These are phyloP conservation scores for Grigorovia humatica DNA, from an alignment of 805 yeast genomes.

Conservation along the genomic window DNA sequence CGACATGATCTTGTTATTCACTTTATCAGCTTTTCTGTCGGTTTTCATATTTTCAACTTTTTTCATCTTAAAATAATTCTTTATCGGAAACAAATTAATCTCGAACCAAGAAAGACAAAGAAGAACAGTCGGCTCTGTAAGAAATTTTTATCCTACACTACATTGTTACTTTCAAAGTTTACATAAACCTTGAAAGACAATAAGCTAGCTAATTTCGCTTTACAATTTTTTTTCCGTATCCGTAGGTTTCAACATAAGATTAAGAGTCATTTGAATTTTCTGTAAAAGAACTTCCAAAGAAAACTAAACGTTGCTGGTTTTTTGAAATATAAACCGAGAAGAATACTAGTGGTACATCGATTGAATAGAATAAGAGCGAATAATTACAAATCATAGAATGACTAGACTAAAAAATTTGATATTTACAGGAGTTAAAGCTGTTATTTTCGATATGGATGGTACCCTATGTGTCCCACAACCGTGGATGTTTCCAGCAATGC, in stretches of 20 bases:
- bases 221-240: too few species aligned
- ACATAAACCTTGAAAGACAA: too few species aligned
- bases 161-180: too few species aligned
- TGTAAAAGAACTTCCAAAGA: too few species aligned
- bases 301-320: too few species aligned
- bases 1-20: not conserved
- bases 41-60: not conserved
- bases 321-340: not conserved
- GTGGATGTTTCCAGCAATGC: constrained; percentile 50
- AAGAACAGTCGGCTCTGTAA: too few species aligned
- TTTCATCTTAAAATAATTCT: not conserved
- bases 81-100: not conserved
- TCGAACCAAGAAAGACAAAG: not conserved
- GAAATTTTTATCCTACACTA: too few species aligned
- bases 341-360: not conserved
- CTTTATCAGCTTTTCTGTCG: not conserved
- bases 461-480: constrained; percentile 59
- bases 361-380: not conserved
- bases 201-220: too few species aligned
- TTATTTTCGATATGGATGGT: constrained; percentile 75
- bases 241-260: too few species aligned
- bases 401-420: constrained; percentile 16
- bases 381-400: constrained; percentile 3
- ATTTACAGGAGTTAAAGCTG: constrained; percentile 32
- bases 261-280: too few species aligned